These are phyloP conservation scores for Thelonectria discophora DNA, from an alignment of 2,329 filamentous ascomycete genomes.

Conservation along the genomic window DNA sequence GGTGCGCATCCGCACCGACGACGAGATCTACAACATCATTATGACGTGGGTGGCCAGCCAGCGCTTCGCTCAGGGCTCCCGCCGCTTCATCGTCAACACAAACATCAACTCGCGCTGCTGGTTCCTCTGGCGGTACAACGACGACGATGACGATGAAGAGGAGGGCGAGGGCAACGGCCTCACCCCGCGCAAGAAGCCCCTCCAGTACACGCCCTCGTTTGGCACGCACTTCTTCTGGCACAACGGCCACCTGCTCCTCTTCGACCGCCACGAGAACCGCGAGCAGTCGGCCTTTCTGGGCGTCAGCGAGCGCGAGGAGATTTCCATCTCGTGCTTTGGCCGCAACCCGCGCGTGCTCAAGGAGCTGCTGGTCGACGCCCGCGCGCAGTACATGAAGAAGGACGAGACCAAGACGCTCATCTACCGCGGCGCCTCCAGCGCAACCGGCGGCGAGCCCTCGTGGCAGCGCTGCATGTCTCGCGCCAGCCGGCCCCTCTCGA, in stretches of 20 bases:
- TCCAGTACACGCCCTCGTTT: constrained; percentile 72
- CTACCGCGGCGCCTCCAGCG: constrained; percentile 64
- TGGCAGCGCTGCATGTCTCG: constrained; percentile 72
- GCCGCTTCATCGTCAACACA: constrained; percentile 72
- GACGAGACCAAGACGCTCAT: constrained; percentile 72
- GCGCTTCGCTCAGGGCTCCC: constrained; percentile 65
- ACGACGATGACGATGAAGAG: constrained; percentile 58
- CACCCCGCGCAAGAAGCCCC: constrained; percentile 54
- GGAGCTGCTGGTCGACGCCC: constrained; percentile 68
- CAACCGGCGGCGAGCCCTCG: constrained; percentile 52
- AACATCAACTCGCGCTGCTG: constrained; percentile 64
- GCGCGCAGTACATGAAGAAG: constrained; percentile 62
- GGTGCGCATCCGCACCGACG: constrained; percentile 72
- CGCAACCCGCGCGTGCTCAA: constrained; percentile 69
- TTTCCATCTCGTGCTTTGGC: constrained; percentile 69
- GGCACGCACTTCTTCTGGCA: constrained; percentile 77
- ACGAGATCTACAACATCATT: constrained; percentile 77
- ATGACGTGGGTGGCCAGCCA: constrained; percentile 76
- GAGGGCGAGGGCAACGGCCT: constrained; percentile 46
- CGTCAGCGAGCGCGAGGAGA: constrained; percentile 65
- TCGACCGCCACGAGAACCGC: constrained; percentile 61
- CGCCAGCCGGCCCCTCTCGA: constrained; percentile 68
- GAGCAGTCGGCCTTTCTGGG: constrained; percentile 51
- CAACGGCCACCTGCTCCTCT: constrained; percentile 64
- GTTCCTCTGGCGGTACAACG: constrained; percentile 55